These are phyloP conservation scores for Backusella parvicylindrica DNA, from an alignment of 192 early-diverging fungal genomes.

Conservation along the genomic window DNA sequence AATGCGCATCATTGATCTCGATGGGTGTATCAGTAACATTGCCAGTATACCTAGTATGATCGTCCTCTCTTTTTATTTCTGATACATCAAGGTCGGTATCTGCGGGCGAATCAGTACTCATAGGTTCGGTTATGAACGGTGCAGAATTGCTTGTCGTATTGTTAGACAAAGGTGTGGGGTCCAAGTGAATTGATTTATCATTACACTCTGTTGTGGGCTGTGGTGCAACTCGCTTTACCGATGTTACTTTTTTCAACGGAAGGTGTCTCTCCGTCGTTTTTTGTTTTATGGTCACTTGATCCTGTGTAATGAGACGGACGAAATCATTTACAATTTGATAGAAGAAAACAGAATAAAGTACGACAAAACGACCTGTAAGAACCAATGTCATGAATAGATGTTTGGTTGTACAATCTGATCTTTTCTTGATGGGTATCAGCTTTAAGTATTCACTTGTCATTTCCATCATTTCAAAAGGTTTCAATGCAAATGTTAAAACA, in stretches of 20 bases:
- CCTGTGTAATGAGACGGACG: background rate
- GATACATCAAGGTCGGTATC: background rate
- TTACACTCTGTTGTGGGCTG: background rate
- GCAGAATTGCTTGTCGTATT: slow-evolving; percentile 4
- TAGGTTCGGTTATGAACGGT: background rate
- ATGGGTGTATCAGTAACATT: background rate
- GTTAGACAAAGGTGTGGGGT: background rate
- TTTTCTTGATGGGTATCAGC: background rate
- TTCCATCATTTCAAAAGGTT: background rate
- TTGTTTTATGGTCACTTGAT: background rate
- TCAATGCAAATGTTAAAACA: background rate
- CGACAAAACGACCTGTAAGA: background rate
- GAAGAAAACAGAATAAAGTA: background rate
- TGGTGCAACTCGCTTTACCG: background rate
- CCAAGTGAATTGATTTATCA: background rate
- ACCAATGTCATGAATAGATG: background rate
- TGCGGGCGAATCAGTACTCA: background rate
- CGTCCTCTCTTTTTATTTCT: background rate
- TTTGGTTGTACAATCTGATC: background rate
- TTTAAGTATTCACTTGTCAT: background rate
- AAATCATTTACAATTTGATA: background rate
- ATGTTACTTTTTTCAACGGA: background rate
- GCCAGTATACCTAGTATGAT: background rate
- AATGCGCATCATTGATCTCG: background rate
- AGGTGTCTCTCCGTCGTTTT: background rate